phyloP scores from a whole-genome alignment of 768 basidiomycete species.

The Collybia mongolica region DNA sequence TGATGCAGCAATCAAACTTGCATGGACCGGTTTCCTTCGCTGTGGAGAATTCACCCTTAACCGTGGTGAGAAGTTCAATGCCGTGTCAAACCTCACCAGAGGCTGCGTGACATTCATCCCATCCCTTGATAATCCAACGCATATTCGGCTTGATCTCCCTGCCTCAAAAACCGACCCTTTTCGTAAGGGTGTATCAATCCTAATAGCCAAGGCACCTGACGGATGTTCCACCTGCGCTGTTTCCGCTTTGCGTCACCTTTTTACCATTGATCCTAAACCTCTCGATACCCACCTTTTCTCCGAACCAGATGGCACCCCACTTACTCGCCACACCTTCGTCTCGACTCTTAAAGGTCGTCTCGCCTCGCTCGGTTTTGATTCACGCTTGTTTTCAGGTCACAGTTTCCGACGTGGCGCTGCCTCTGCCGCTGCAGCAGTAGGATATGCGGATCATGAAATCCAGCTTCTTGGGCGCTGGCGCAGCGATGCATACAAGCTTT shows the following conservation, averaged over 20 bases:
- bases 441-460: conserved; percentile 31
- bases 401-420: conserved; percentile 28
- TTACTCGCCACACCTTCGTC: conserved; percentile 15
- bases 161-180: conserved; percentile 38
- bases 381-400: conserved; percentile 20
- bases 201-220: conserved; percentile 17
- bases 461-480: conserved; percentile 36
- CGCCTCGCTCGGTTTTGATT: conserved; percentile 11
- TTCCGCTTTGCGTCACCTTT: conserved; percentile 8
- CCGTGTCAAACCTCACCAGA: conserved; percentile 6
- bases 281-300: too few relatives aligned
- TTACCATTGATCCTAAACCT: neutral
- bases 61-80: neutral
- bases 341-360: conserved; percentile 4
- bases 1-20: conserved; percentile 15
- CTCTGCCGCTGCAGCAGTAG: conserved; percentile 25
- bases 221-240: conserved; percentile 13
- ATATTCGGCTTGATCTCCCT: conserved; percentile 24
- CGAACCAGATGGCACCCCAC: too few relatives aligned
- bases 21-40: conserved; percentile 14
- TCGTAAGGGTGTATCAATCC: conserved; percentile 8
- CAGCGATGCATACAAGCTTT: conserved; percentile 36
- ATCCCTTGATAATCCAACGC: conserved; percentile 20
- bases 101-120: too few relatives aligned
- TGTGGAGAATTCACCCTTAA: conserved; percentile 3